phyloP scores from a whole-genome alignment of 2,329 filamentous ascomycete species.

The Penicillium sp. region DNA sequence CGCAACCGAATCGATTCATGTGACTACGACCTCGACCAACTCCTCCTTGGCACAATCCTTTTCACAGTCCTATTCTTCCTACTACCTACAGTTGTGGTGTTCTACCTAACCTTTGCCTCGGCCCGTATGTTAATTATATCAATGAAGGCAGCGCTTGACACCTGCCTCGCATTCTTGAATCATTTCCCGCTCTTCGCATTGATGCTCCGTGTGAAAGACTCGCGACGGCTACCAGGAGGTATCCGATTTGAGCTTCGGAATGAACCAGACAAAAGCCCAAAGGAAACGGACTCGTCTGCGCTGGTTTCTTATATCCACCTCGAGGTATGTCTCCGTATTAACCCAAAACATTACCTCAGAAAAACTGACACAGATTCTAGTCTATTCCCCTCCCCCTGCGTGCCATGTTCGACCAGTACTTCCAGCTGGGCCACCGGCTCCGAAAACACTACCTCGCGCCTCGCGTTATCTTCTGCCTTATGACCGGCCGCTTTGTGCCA shows the following conservation, averaged over 20 bases:
- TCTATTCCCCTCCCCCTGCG: slow-evolving; percentile 84
- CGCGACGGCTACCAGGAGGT: slow-evolving; percentile 82
- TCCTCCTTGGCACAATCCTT: slow-evolving; percentile 91
- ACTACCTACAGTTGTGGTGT: slow-evolving; percentile 90
- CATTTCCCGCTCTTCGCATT: slow-evolving; percentile 96
- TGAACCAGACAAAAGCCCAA: slow-evolving; percentile 52
- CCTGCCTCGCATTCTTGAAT: slow-evolving; percentile 87
- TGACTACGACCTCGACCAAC: slow-evolving; percentile 96
- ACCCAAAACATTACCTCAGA: neutral
- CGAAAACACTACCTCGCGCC: slow-evolving; percentile 94
- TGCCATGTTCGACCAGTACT: slow-evolving; percentile 98
- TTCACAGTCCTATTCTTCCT: slow-evolving; percentile 96
- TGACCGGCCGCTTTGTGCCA: slow-evolving; percentile 89
- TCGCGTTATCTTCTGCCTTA: slow-evolving; percentile 79
- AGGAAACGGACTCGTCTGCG: slow-evolving; percentile 44
- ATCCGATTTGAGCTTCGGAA: slow-evolving; percentile 88
- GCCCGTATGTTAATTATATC: slow-evolving; percentile 94
- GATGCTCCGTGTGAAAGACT: slow-evolving; percentile 94
- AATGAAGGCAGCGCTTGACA: slow-evolving; percentile 88
- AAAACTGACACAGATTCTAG: slow-evolving; percentile 45
- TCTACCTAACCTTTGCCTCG: slow-evolving; percentile 93
- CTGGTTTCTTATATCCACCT: slow-evolving; percentile 82
- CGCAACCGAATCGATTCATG: slow-evolving; percentile 98
- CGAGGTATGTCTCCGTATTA: slow-evolving; percentile 59
- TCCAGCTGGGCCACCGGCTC: slow-evolving; percentile 87